phyloP scores from a whole-genome alignment of 2,329 filamentous ascomycete species.

The Nigrograna mackinnonii region DNA sequence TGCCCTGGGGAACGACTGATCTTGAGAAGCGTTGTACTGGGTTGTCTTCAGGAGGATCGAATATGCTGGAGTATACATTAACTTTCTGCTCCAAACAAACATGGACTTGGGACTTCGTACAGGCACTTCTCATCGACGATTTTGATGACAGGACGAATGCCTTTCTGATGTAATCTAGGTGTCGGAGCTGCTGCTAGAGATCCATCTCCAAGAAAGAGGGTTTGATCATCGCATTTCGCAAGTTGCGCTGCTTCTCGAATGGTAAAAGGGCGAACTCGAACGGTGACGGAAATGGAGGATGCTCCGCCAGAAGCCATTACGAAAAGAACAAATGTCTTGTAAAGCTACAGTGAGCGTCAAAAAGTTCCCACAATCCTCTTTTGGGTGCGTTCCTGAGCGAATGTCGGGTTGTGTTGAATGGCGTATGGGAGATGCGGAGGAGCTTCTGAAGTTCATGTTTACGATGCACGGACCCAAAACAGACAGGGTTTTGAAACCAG shows the following conservation, averaged over 20 bases:
- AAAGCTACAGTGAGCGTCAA: no score
- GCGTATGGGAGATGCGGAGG: no score
- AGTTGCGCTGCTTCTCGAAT: slow-evolving; percentile 96
- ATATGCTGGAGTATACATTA: slow-evolving; percentile 68
- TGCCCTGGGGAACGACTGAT: slow-evolving; percentile 77
- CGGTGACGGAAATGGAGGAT: slow-evolving; percentile 55
- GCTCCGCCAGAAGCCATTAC: slow-evolving; percentile 47
- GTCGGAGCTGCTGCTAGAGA: slow-evolving; percentile 86
- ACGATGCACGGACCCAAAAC: no score
- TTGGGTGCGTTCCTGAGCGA: no score
- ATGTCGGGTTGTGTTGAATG: no score
- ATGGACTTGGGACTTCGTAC: slow-evolving; percentile 57
- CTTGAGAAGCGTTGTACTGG: slow-evolving; percentile 85
- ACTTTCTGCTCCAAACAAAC: slow-evolving; percentile 12
- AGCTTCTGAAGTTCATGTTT: no score
- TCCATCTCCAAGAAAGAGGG: slow-evolving; percentile 93
- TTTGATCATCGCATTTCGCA: slow-evolving; percentile 77
- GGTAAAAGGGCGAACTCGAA: slow-evolving; percentile 68
- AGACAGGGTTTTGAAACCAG: no score
- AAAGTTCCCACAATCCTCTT: no score
- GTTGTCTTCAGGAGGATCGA: slow-evolving; percentile 95
- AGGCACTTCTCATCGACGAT: slow-evolving; percentile 95
- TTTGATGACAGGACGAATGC: slow-evolving; percentile 90
- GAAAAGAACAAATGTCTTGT: no score
- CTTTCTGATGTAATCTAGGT: slow-evolving; percentile 83